Conservation (phyloP, 164 flowering plant species). For the Echeveria elegans region DNA sequence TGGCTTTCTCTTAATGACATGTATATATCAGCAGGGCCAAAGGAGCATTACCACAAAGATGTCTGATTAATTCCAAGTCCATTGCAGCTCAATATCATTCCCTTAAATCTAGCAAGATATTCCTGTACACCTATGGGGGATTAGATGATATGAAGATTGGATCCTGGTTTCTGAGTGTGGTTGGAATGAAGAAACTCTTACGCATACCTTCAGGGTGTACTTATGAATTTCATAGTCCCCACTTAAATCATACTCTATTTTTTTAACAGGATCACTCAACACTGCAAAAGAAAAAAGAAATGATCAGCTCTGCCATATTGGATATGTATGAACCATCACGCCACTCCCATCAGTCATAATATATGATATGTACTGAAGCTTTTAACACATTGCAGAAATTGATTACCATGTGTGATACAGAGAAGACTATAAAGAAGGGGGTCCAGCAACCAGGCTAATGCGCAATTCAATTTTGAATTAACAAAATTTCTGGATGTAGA, state of each 20-base stretch:
- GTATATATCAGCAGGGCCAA: neutral
- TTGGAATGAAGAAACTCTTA: neutral
- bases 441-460: too few relatives aligned
- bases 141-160: neutral
- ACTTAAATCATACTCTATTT: constrained; percentile 64
- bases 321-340: neutral
- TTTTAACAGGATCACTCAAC: constrained; percentile 64
- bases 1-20: neutral
- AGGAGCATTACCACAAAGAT: constrained; percentile 41
- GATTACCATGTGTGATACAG: neutral
- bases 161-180: neutral
- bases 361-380: neutral
- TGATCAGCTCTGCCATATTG: neutral
- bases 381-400: neutral
- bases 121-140: constrained; percentile 45
- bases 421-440: neutral
- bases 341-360: neutral
- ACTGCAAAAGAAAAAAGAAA: constrained; percentile 31
- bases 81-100: constrained; percentile 87
- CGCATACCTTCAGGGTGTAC: constrained; percentile 57
- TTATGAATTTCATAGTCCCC: constrained; percentile 75
- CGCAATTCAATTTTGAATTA: too few relatives aligned
- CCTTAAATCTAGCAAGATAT: constrained; percentile 75
- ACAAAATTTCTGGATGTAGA: too few relatives aligned
- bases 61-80: constrained; percentile 70